Percentiles rank a stretch among this genome's conserved stretches.
These are phyloP conservation scores for Catenaria anguillulae DNA, from an alignment of 371 early-diverging fungal genomes.

Conservation along the genomic window DNA sequence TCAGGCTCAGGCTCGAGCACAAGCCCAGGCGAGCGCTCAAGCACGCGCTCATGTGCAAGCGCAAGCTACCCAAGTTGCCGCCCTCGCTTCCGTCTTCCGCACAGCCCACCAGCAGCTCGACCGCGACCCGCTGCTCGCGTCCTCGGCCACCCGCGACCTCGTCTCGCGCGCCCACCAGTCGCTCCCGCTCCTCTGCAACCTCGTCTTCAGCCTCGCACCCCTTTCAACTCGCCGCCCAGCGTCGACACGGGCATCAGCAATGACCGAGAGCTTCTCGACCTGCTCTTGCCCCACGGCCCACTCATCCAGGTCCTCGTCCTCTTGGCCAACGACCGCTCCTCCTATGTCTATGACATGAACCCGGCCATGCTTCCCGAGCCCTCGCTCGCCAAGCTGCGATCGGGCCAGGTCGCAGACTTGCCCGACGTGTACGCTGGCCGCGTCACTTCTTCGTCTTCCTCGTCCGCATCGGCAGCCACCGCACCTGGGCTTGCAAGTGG, in stretches of 20 bases:
- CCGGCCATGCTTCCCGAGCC: background rate
- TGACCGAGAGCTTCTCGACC: background rate
- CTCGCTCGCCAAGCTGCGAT: background rate
- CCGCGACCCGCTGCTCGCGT: no score
- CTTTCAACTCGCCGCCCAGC: no score
- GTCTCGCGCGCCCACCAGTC: background rate
- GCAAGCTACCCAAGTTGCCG: no score
- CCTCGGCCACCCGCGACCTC: background rate
- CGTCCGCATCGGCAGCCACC: background rate
- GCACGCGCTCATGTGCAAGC: no score
- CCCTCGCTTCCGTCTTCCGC: no score
- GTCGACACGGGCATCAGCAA: background rate
- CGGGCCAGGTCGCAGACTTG: background rate
- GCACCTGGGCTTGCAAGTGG: background rate
- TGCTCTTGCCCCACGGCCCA: background rate
- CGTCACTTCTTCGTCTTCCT: background rate
- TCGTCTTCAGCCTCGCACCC: background rate
- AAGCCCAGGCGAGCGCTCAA: no score
- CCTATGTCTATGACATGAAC: background rate
- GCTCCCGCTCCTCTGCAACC: background rate
- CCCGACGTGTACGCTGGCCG: background rate
- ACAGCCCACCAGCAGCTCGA: no score
- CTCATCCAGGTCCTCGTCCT: background rate
- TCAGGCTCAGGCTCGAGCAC: no score
- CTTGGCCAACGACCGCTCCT: background rate